These are phyloP conservation scores for Stenocarpella maydis DNA, from an alignment of 2,329 filamentous ascomycete genomes.

Conservation along the genomic window DNA sequence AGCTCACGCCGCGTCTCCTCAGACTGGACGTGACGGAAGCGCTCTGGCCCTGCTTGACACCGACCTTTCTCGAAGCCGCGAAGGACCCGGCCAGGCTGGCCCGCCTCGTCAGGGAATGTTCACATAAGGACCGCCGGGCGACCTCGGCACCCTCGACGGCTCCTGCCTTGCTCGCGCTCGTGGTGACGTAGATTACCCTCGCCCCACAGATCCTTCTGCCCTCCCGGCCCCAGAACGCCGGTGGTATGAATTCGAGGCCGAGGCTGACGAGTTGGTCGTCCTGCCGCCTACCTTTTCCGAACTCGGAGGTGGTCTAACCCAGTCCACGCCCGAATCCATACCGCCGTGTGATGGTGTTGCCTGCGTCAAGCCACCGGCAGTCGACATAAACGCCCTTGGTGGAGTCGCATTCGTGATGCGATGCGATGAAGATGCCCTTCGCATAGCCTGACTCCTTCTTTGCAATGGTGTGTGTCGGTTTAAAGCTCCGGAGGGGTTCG, in stretches of 20 bases:
- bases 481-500: slow-evolving; percentile 67
- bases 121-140: slow-evolving; percentile 41
- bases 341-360: slow-evolving; percentile 56
- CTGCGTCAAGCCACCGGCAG: slow-evolving; percentile 63
- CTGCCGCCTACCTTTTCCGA: not conserved
- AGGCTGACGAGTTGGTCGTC: not conserved
- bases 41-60: slow-evolving; percentile 53
- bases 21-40: slow-evolving; percentile 59
- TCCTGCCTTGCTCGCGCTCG: slow-evolving; percentile 52
- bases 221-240: not conserved
- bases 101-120: slow-evolving; percentile 42
- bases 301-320: slow-evolving; percentile 41
- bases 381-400: slow-evolving; percentile 52
- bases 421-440: slow-evolving; percentile 45
- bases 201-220: slow-evolving; percentile 51
- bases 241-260: not conserved
- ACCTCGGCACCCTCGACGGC: slow-evolving; percentile 38
- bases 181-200: slow-evolving; percentile 48
- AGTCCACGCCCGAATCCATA: slow-evolving; percentile 62
- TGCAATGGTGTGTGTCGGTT: slow-evolving; percentile 66
- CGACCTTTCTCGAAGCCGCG: slow-evolving; percentile 71
- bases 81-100: slow-evolving; percentile 62
- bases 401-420: slow-evolving; percentile 22
- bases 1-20: slow-evolving; percentile 69
- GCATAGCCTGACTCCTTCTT: slow-evolving; percentile 59